These are phyloP conservation scores for Nannochloropsis salina DNA, from an alignment of 108 stramenopile species.

Conservation along the genomic window DNA sequence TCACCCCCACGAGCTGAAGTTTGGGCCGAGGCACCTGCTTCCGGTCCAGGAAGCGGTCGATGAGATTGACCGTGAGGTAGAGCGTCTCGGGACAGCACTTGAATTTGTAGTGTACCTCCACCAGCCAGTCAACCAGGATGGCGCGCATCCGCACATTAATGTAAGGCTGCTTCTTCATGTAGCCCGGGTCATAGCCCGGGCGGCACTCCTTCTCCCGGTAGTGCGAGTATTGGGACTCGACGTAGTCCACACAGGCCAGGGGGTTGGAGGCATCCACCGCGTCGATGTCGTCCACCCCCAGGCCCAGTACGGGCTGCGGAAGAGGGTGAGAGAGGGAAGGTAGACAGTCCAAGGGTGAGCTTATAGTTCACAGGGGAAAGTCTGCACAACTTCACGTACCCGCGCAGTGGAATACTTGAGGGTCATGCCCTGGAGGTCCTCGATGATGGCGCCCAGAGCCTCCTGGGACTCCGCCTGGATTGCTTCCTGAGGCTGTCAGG, in stretches of 20 bases:
- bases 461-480: background rate
- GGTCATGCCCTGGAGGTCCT: constrained; percentile 12
- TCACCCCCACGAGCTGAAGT: constrained; percentile 97
- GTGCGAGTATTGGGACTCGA: constrained; percentile 85
- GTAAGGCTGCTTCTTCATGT: constrained; percentile 75
- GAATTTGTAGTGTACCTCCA: constrained; percentile 97
- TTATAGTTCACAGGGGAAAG: background rate
- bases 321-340: background rate
- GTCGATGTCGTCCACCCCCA: constrained; percentile 82
- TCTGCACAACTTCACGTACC: background rate
- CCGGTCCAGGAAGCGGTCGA: constrained; percentile 84
- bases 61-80: constrained; percentile 91
- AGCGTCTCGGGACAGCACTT: constrained; percentile 92
- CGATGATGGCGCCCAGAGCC: background rate
- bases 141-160: constrained; percentile 91
- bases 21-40: constrained; percentile 66
- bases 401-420: background rate
- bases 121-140: constrained; percentile 96
- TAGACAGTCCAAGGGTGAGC: background rate
- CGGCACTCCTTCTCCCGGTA: constrained; percentile 71
- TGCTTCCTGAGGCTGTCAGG: background rate
- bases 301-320: background rate
- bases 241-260: constrained; percentile 83
- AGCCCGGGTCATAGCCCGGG: constrained; percentile 66
- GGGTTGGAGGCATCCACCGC: constrained; percentile 85